Base-by-base conservation (phyloP, 163 green algal species). In the Chlorella variabilis region DNA sequence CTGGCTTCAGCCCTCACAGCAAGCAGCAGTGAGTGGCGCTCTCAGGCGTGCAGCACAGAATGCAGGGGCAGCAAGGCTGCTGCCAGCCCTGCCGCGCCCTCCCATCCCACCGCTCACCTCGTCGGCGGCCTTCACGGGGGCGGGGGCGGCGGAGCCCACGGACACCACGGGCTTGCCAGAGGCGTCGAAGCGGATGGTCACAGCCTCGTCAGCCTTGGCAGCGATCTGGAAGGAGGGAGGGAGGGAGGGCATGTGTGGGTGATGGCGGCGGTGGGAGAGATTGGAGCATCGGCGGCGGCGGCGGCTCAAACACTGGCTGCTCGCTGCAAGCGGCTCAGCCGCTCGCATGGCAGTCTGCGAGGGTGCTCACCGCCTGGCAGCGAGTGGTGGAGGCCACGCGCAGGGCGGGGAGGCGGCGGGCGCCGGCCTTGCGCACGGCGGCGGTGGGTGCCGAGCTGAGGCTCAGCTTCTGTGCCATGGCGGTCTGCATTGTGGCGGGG, bases 401-500 rank as follows among this genome's bases (percentile, higher is more conserved):
- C 59, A 67, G 59, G 59, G 59, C 59, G n/a, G 59, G 59, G 8
- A 67, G n/a, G 6, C 59, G 59, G n/a, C 59, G 59, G 29, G 7
- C 59, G 18, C 59, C 29, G 59, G 17, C n/a, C 27, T 39, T 38
- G 59, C n/a, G n/a, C n/a, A 20, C 29, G 7, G 59, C n/a, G 29
- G 59, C 29, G n/a, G 59, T 5, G 18, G n/a, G n/a, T 17, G 27
- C 59, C 54, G 20, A 4, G 8, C 7, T 17, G 8, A 67, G 59
- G 59, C 6, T 39, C 59, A 67, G 59, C 20, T 36, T 67, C 7
- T 67, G 59, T 20, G 59, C 59, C 4, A 67, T 3, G 29, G 59
- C 59, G 59, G 59, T 67, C 59, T 67, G 59, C 59, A 67, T 67
- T 38, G 59, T 67, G 59, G n/a, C 59, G 59, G n/a, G n/a, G n/a